Evolutionary conservation across 106 monocot species (phyloP), one percentile per base, ranked within the genome.

Genomic region (Vanilla planifolia): DNA sequence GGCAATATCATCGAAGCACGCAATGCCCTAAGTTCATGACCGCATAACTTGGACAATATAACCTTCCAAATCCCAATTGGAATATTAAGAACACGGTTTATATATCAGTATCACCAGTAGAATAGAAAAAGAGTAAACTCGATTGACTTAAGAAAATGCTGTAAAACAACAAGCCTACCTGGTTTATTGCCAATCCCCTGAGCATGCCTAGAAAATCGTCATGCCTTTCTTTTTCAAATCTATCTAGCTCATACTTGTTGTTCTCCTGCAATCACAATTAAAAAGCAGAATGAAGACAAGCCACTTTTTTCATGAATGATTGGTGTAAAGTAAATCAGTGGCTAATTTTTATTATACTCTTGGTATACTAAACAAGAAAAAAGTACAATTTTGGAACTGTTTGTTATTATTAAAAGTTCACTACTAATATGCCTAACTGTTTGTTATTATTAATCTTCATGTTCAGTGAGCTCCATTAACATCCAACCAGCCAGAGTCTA

Each of bases 211-310:
- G 41, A 59, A 86, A 81, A 73, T 86, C 86, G 44, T 58, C 69
- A 59, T 63, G 70, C 45, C 67, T 86, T 66, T 86, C 86, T 64
- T 40, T 75, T 17, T 81, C 81, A 50, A 86, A 20, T 50, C 86
- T 86, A 41, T 86, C 86, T 65, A 81, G 72, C 55, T 86, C 86
- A 66, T 15, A 78, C 29, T 58, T 71, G 45, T 86, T 86, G 41
- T 81, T 81, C 63, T 86, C 86, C 86, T 86, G 81, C 56, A 69
- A 35, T 57, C 34, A 57, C n/a, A 5, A 53, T 29, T 3, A 5
- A 53, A 3, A 14, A 53, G 5, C 2, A 46, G 6, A 1, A 2
- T 19, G 11, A 16, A 46, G 11, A 51, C 11, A 1, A 8, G 39
- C 6, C 13, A 40, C 13, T 6, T 28, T 53, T 15, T 21, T 16